Conservation (phyloP, 441 rosid genomes). For the Macaranga tanarius region DNA sequence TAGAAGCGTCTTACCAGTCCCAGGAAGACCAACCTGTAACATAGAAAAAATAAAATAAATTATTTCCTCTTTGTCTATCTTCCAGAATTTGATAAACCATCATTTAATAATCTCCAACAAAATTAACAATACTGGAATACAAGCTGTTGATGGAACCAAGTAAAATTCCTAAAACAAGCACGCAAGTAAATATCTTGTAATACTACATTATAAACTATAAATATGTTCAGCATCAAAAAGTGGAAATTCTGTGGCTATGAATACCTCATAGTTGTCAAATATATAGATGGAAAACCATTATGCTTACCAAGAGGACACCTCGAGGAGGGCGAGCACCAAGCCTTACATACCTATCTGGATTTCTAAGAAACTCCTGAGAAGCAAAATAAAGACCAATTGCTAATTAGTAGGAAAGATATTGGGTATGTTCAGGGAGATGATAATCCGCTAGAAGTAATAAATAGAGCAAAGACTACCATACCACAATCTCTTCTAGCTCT, state of each 20-base stretch:
- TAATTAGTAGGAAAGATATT: slow-evolving; percentile 18
- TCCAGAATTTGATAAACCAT: not conserved
- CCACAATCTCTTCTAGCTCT: slow-evolving; percentile 98
- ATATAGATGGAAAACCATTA: not conserved
- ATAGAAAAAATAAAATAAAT: slow-evolving; percentile 24
- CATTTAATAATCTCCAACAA: not conserved
- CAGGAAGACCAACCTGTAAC: slow-evolving; percentile 94
- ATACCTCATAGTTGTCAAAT: not conserved
- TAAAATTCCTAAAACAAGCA: not conserved
- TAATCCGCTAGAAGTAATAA: slow-evolving; percentile 16
- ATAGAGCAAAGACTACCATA: slow-evolving; percentile 32
- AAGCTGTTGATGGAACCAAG: not conserved
- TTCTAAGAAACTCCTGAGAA: slow-evolving; percentile 91
- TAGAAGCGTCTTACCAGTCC: slow-evolving; percentile 97
- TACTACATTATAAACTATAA: not conserved
- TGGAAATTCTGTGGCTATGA: not conserved
- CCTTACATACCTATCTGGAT: slow-evolving; percentile 78
- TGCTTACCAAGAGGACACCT: slow-evolving; percentile 93
- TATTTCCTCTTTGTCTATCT: slow-evolving; percentile 11
- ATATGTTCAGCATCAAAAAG: not conserved
- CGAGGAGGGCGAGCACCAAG: slow-evolving; percentile 99
- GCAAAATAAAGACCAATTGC: slow-evolving; percentile 28
- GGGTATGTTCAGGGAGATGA: slow-evolving; percentile 13
- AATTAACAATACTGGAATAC: not conserved
- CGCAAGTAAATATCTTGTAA: slow-evolving; percentile 4